phyloP scores from a whole-genome alignment of 140 eudicot species.

The Bidens hawaiensis region DNA sequence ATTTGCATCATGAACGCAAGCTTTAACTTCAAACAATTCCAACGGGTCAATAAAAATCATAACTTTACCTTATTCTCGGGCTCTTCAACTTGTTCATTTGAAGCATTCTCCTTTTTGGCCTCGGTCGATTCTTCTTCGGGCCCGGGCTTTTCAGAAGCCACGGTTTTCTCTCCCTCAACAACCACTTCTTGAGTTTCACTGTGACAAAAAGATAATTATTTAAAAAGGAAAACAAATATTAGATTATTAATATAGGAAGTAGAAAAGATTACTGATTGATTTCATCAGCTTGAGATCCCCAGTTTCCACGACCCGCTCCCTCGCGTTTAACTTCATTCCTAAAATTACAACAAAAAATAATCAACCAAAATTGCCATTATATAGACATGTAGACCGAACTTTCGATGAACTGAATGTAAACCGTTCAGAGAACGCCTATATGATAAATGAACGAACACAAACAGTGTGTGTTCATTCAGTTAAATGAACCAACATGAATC shows the following conservation, averaged over 20 bases:
- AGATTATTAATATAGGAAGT: background rate
- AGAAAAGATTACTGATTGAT: slow-evolving; percentile 39
- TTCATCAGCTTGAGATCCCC: slow-evolving; percentile 84
- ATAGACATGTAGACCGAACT: too few relatives aligned
- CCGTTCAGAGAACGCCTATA: too few relatives aligned
- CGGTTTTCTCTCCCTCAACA: slow-evolving; percentile 54
- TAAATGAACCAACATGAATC: too few relatives aligned
- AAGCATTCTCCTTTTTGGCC: slow-evolving; percentile 51
- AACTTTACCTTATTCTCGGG: slow-evolving; percentile 76
- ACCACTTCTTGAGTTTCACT: slow-evolving; percentile 67
- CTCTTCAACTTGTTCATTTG: slow-evolving; percentile 66
- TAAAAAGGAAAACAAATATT: background rate
- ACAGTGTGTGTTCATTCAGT: too few relatives aligned
- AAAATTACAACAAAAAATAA: slow-evolving; percentile 1
- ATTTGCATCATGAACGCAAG: background rate
- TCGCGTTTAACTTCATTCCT: slow-evolving; percentile 77
- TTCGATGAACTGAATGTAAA: too few relatives aligned
- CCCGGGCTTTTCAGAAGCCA: slow-evolving; percentile 50
- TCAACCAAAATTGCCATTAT: background rate
- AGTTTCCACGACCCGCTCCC: slow-evolving; percentile 90
- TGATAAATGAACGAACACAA: too few relatives aligned
- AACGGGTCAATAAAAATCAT: too few relatives aligned
- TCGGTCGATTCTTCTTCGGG: slow-evolving; percentile 58
- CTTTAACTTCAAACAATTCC: background rate
- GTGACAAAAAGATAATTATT: background rate